Evolutionary conservation across 2,329 filamentous ascomycete species (phyloP), one percentile per base, ranked within the genome.

Genomic region (Fonsecaea pugnacius): DNA sequence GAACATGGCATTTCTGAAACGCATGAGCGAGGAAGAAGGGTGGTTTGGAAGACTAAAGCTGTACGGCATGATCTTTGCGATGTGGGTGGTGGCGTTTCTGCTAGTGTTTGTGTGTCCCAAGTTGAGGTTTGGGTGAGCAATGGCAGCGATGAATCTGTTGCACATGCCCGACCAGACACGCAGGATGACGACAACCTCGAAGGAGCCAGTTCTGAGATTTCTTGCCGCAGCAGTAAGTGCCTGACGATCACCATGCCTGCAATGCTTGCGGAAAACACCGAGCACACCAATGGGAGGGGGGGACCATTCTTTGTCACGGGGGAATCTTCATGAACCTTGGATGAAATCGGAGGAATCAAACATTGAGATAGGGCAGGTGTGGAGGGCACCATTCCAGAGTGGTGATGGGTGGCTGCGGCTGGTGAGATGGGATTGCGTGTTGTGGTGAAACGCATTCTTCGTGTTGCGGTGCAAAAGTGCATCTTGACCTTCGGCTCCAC

Each of bases 21-120:
- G 84, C 58, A 92, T 96, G 87, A 92, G 89, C 16, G 94, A 97
- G 79, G 93, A 92, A 3, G 89, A 89, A 74, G 92, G 92, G 0
- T 96, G 90, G 90, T 92, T 85, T 87, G 92, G 90, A 5, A 81
- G 93, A 58, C 85, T 96, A 81, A 82, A 94, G 78, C 81, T 97
- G 66, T 96, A 95, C 80, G 89, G 83, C 43, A 90, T 91, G 84
- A 92, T 97, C 55, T 90, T 89, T 72, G 91, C 86, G 33, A 76
- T 97, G 67, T 94, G 92, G 88, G 72, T 96, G n/a, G 78, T 87
- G 30, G 85, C 92, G 18, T 80, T 96, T 38, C 71, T 96, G 74
- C 77, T 97, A 69, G 93, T 97, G 12, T 94, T 94, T 80, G 84
- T 94, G 57, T 80, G 92, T 74, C 94, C 94, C 0, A 98, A 97